phyloP scores from a whole-genome alignment of 2,329 filamentous ascomycete genomes.

The Podosphaera xanthii region DNA sequence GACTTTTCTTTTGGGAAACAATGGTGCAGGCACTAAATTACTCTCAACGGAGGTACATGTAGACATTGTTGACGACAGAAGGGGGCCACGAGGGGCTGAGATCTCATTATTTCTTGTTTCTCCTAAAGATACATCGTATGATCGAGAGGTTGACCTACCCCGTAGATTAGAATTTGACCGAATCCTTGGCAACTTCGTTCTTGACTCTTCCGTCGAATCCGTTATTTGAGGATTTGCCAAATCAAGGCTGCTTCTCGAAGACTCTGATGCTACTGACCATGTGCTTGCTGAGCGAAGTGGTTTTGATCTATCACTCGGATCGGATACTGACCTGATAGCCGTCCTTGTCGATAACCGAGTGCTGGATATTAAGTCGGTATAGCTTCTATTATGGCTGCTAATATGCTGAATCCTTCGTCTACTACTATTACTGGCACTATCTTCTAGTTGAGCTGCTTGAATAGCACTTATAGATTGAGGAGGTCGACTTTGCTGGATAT shows the following conservation, averaged over 20 bases:
- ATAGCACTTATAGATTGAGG: conserved; percentile 21
- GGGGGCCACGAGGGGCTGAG: conserved; percentile 8
- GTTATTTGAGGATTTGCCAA: conserved; percentile 7
- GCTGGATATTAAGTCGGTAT: conserved; percentile 25
- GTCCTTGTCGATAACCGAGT: conserved; percentile 22
- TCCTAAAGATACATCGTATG: conserved; percentile 4
- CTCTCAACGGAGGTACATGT: conserved; percentile 7
- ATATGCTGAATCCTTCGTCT: conserved; percentile 26
- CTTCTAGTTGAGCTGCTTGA: conserved; percentile 26
- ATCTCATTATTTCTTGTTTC: too few species aligned
- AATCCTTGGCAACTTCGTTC: conserved; percentile 4
- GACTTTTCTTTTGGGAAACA: conserved; percentile 11
- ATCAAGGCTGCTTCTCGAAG: conserved; percentile 14
- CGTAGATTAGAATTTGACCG: conserved; percentile 8
- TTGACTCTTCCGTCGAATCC: conserved; percentile 7
- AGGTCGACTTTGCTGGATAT: conserved; percentile 28
- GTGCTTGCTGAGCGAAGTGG: conserved; percentile 6
- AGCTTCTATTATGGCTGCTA: conserved; percentile 28
- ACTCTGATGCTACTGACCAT: conserved; percentile 7
- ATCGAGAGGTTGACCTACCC: conserved; percentile 4
- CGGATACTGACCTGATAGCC: conserved; percentile 40
- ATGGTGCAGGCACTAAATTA: conserved; percentile 11
- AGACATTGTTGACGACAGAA: conserved; percentile 5
- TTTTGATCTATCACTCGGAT: conserved; percentile 26
- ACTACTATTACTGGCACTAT: conserved; percentile 23